phyloP scores from a whole-genome alignment of 2,329 filamentous ascomycete species.

The Colletotrichum nymphaeae region DNA sequence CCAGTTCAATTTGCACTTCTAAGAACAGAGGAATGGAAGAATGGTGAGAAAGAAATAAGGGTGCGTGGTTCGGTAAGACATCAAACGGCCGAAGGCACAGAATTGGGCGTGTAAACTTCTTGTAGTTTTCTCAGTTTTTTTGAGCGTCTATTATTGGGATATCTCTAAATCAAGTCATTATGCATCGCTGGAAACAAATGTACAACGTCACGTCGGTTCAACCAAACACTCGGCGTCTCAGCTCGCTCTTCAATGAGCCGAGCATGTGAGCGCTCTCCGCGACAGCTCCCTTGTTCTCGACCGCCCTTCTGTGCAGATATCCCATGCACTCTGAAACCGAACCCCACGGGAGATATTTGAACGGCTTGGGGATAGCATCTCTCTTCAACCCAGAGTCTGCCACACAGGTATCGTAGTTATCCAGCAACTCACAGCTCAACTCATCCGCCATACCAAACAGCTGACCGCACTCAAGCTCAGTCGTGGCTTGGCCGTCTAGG shows the following conservation, averaged over 20 bases:
- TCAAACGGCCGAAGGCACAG: too few relatives aligned
- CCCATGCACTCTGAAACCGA: constrained; percentile 39
- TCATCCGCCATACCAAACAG: constrained; percentile 86
- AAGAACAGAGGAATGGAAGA: neutral
- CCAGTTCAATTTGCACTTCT: too few relatives aligned
- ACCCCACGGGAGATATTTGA: constrained; percentile 39
- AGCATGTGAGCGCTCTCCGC: constrained; percentile 42
- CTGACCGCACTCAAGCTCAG: constrained; percentile 51
- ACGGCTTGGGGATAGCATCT: constrained; percentile 33
- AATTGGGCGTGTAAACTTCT: neutral
- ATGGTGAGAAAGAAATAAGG: too few relatives aligned
- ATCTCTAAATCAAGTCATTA: neutral
- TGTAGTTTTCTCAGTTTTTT: neutral
- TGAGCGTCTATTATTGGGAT: constrained; percentile 22
- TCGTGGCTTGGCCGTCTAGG: constrained; percentile 55
- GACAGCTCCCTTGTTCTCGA: constrained; percentile 37
- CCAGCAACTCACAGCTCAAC: constrained; percentile 74
- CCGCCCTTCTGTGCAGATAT: constrained; percentile 37
- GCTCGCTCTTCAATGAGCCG: constrained; percentile 42
- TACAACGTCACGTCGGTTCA: neutral
- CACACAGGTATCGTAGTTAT: constrained; percentile 28
- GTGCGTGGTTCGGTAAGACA: too few relatives aligned
- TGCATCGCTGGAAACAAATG: neutral
- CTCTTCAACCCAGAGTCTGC: constrained; percentile 23
- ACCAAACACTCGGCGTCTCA: constrained; percentile 42